phyloP scores from a whole-genome alignment of 306 rosid species.

The Lagenaria siceraria region DNA sequence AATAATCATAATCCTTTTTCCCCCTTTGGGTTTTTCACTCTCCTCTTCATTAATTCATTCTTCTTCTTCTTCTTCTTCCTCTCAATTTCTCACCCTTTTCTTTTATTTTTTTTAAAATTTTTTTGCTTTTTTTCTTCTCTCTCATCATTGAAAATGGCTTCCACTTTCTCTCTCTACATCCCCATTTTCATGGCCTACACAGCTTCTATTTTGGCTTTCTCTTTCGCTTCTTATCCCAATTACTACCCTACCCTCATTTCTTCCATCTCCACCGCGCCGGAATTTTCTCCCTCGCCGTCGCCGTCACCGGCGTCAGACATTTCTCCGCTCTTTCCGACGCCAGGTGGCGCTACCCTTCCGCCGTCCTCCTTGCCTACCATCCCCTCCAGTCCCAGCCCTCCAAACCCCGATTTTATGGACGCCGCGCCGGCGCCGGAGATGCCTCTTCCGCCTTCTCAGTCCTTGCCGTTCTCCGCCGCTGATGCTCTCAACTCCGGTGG shows the following conservation, averaged over 20 bases:
- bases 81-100: too few relatives aligned
- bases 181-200: constrained; percentile 7
- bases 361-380: constrained; percentile 46
- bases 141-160: neutral
- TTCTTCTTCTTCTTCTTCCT: neutral
- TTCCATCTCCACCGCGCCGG: constrained; percentile 39
- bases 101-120: too few relatives aligned
- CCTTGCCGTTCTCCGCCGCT: constrained; percentile 20
- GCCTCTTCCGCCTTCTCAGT: constrained; percentile 26
- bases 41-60: neutral
- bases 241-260: constrained; percentile 6
- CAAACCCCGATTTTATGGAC: constrained; percentile 26
- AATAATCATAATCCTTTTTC: neutral
- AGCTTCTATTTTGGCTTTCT: neutral
- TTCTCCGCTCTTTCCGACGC: constrained; percentile 36
- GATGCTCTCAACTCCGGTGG: neutral
- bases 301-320: constrained; percentile 38
- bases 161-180: neutral
- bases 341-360: constrained; percentile 21
- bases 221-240: constrained; percentile 8
- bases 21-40: neutral
- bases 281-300: constrained; percentile 5
- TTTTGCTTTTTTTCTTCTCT: neutral
- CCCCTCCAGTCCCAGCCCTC: constrained; percentile 46
- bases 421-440: constrained; percentile 20